Evolutionary conservation across 768 basidiomycete species (phyloP), one percentile per base, ranked within the genome.

Genomic region (Clitopilus passeckerianus): DNA sequence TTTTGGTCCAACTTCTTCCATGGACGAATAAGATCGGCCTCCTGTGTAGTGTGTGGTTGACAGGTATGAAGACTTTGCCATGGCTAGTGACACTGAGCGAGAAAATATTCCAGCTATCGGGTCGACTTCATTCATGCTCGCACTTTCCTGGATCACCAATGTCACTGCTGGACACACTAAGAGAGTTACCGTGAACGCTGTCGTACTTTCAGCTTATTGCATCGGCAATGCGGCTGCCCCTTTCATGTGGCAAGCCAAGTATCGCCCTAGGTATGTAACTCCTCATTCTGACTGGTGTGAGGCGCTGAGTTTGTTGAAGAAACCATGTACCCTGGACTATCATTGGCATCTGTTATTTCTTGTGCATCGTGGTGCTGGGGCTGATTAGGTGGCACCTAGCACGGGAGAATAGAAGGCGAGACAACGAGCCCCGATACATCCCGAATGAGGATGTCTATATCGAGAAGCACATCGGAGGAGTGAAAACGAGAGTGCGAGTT

Each of bases 281-380:
- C 14, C 15, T n/a, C n/a, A 18, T 15, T 30, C 30, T 4, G 20
- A 6, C 16, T 30, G 15, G 37, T 56, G 16, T 59, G 23, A 16
- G 4, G 23, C 10, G 4, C 30, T 1, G 22, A 56, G 7, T 6
- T 56, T 60, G 22, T 7, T 14, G 22, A 23, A 87, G 88, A 53
- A 89, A 91, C 63, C 86, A 80, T 58, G 69, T 91, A 27, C 91
- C 90, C 2, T 93, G 91, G 91, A 81, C 80, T 56, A 78, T 92
- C 64, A 91, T 92, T 58, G 83, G 86, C 1, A 67, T 85, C 56
- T 88, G 86, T 71, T 86, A 87, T 67, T 61, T 74, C 10, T 60
- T 68, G 30, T 86, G 86, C 69, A 84, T 86, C 50, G 27, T 73
- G 12, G 57, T 77, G 7, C 60, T 78, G 15, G 73, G 85, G 22